phyloP scores from a whole-genome alignment of 78 protist species.

The Dictyostelium purpureum region DNA sequence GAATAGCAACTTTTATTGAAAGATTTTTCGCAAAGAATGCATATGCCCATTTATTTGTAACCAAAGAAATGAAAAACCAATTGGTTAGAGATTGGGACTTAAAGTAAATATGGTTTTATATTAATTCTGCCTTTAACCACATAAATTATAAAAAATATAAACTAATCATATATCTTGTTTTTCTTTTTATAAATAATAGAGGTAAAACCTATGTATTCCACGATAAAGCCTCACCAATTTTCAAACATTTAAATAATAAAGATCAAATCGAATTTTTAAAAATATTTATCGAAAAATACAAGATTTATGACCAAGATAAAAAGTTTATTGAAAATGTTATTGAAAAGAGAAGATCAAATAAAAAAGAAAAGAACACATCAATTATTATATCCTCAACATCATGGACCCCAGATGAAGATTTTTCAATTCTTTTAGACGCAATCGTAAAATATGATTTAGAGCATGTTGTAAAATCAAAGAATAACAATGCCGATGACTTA shows the following conservation, averaged over 20 bases:
- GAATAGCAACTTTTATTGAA: constrained; percentile 58
- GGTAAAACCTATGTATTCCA: constrained; percentile 60
- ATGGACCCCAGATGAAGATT: constrained; percentile 96
- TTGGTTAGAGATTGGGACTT: constrained; percentile 43
- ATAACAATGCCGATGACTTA: neutral
- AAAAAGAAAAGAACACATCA: neutral
- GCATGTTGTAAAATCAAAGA: neutral
- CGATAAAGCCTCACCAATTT: constrained; percentile 78
- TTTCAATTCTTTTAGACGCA: constrained; percentile 82
- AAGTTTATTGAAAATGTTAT: neutral
- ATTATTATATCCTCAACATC: constrained; percentile 73
- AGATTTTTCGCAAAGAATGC: constrained; percentile 25
- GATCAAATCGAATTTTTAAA: constrained; percentile 39
- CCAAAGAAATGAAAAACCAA: constrained; percentile 79
- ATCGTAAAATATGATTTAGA: constrained; percentile 41
- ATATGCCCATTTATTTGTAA: constrained; percentile 86
- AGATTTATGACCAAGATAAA: neutral
- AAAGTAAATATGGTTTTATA: neutral
- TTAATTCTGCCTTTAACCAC: neutral
- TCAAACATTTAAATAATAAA: constrained; percentile 1
- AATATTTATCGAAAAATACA: constrained; percentile 8
- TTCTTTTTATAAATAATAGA: neutral
- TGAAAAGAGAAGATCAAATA: neutral
- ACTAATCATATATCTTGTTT: neutral
- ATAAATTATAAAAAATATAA: neutral